A percentile compares a stretch with the other conserved stretches of the same genome.
Conservation (phyloP, 2,329 filamentous ascomycete genomes). For the Talaromyces sp. region DNA sequence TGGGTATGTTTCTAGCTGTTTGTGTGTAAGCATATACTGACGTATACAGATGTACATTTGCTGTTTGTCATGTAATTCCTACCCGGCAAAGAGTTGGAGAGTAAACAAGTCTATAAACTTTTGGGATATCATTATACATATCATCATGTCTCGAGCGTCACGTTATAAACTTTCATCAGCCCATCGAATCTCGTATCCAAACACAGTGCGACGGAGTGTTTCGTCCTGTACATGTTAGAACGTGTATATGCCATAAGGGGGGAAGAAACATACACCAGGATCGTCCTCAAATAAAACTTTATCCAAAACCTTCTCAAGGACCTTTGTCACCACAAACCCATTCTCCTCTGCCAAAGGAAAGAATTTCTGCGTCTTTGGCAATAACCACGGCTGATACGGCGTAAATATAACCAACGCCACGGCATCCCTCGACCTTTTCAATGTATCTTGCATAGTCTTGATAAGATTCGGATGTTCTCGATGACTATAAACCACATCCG, state of each 20-base stretch:
- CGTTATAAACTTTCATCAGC: conserved; percentile 32
- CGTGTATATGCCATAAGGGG: not conserved
- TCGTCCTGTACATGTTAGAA: conserved; percentile 58
- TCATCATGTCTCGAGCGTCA: not conserved
- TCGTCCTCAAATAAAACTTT: conserved; percentile 87
- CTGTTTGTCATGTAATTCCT: conserved; percentile 63
- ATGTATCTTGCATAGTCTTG: conserved; percentile 65
- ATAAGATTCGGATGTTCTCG: conserved; percentile 79
- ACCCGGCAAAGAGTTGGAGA: not conserved
- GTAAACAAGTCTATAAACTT: conserved; percentile 1
- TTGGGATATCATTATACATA: conserved; percentile 12
- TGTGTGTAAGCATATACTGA: conserved; percentile 31
- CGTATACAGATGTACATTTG: conserved; percentile 58
- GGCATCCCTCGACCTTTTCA: conserved; percentile 57
- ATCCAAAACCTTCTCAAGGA: conserved; percentile 79
- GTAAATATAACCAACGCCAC: conserved; percentile 88
- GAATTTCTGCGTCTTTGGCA: conserved; percentile 80
- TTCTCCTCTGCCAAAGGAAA: conserved; percentile 71
- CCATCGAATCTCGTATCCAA: conserved; percentile 74
- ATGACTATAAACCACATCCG: conserved; percentile 88
- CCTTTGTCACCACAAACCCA: conserved; percentile 75
- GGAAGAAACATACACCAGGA: conserved; percentile 59
- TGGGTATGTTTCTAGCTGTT: conserved; percentile 61
- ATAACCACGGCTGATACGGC: conserved; percentile 86
- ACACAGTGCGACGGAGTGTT: conserved; percentile 76